Base-by-base conservation (phyloP, 192 early-diverging fungal genomes). In the Backusella westeae region DNA sequence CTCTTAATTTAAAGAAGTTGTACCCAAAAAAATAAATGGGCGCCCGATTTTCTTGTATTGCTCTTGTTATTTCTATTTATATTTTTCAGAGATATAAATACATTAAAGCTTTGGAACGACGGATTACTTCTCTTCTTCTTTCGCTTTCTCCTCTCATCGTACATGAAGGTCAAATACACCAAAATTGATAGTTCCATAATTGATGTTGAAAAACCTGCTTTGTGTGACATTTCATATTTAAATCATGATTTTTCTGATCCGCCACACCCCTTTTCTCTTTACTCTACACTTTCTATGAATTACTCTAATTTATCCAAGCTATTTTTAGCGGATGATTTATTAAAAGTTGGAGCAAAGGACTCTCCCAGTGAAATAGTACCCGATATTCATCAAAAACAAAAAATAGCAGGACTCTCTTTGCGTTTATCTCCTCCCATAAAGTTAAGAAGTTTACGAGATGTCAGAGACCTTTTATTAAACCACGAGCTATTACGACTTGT, bases 401-500 rank as follows among this genome's bases (percentile, higher is more conserved):
- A 66, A 29, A 72, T 79, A 9, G 74, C 59, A 1, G 65, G 46
- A 5, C 69, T 79, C 34, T 74, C 46, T 34, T 46, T 81, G 21
- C 75, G 72, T 9, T 32, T 74, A 12, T 49, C 67, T n/a, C 80
- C 80, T 29, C 76, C 75, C 9, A 46, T 73, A 26, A 67, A 38
- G 15, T 77, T 81, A 14, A 49, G 44, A n/a, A 41, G 65, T 17
- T 19, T 56, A n/a, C 34, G 32, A 35, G 80, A 81, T 44, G 7
- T 73, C 1, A 15, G 41, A 4, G 67, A 69, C 41, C n/a, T 81
- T 12, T 74, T 81, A 35, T 38, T 77, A 63, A 81, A 81, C 34
- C 80, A 77, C 53, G 75, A 76, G 32, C 53, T 74, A 6, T 67
- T 77, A 6, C 41, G 80, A 6, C 71, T 81, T 4, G 41, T 77